Base-by-base conservation (phyloP, 202 grass and related monocot genomes). In the Schoenoplectus triqueter region DNA sequence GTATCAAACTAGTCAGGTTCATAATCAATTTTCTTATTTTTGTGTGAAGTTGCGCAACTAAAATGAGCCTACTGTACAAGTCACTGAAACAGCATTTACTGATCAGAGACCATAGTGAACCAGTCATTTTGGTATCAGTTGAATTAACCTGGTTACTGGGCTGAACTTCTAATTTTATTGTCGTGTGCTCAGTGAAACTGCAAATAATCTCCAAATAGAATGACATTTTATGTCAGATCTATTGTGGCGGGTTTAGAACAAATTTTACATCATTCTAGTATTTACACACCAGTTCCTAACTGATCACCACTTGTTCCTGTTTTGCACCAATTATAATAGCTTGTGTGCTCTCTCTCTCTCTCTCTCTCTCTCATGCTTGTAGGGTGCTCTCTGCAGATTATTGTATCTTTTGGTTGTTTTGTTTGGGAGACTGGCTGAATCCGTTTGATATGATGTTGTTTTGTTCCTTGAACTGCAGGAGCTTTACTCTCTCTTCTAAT, bases 401-500 rank as follows among this genome's bases (percentile, higher is more conserved):
- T 31, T 66, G 0, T 10, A 45, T 2, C 4, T 51, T 87, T 57
- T 60, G 50, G 48, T 2, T 70, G 66, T 0, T 71, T 52, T 10
- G 5, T 86, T 68, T 52, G 2, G 5, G 6, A 47, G 20, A 19
- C 7, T 10, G 76, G 7, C 4, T 1, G 17, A 80, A 14, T 52
- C 0, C 62, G 60, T 40, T 62, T 80, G 31, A 54, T 6, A 47
- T 14, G 14, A 11, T 87, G 18, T 91, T 74, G 41, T 55, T 86
- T 54, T 65, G 3, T 86, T 70, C n/a, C 56, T 63, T 73, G 40
- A 20, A 42, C 40, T 46, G 65, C 88, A 97, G 94, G 94, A 63
- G 86, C 90, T 84, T 39, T 97, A 42, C 85, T 94, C 21, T 94
- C 80, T 50, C 86, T 90, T 52, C 87, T 92, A 85, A 71, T 94